Evolutionary conservation across 805 yeast genomes (phyloP).

Genomic region (Candida glaebosa): DNA sequence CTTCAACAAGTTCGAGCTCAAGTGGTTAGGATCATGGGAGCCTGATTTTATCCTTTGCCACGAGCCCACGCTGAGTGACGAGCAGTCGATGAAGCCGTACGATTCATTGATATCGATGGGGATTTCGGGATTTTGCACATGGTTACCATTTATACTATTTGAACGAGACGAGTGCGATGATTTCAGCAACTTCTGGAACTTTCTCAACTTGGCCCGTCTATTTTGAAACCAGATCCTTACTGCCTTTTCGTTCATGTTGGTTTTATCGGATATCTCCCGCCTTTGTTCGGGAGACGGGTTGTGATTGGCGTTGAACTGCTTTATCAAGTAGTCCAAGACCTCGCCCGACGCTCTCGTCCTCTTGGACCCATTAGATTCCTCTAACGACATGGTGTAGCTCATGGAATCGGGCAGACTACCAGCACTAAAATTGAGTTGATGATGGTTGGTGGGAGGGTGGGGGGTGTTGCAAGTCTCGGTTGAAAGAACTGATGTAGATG

Average conservation of each 20-base stretch:
- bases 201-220: slow-evolving; percentile 73
- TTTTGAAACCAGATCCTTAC: slow-evolving; percentile 94
- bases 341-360: slow-evolving; percentile 79
- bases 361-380: slow-evolving; percentile 23
- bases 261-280: slow-evolving; percentile 62
- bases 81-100: slow-evolving; percentile 65
- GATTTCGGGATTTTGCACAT: slow-evolving; percentile 12
- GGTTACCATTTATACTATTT: slow-evolving; percentile 12
- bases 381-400: slow-evolving; percentile 1
- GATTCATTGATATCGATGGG: slow-evolving; percentile 59
- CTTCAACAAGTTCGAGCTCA: slow-evolving; percentile 50
- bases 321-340: slow-evolving; percentile 62
- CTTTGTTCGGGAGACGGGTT: slow-evolving; percentile 74
- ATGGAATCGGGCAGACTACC: neutral
- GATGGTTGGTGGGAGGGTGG: neutral
- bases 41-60: slow-evolving; percentile 82
- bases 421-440: neutral
- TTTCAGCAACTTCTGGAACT: slow-evolving; percentile 50
- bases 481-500: neutral
- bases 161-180: slow-evolving; percentile 19
- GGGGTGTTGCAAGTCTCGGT: neutral
- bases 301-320: slow-evolving; percentile 67
- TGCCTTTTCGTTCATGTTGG: slow-evolving; percentile 82
- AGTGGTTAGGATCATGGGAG: slow-evolving; percentile 33
- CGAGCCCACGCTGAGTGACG: slow-evolving; percentile 68